Base-by-base conservation (phyloP, 208 protist genomes). In the Wallacemonas collosoma region DNA sequence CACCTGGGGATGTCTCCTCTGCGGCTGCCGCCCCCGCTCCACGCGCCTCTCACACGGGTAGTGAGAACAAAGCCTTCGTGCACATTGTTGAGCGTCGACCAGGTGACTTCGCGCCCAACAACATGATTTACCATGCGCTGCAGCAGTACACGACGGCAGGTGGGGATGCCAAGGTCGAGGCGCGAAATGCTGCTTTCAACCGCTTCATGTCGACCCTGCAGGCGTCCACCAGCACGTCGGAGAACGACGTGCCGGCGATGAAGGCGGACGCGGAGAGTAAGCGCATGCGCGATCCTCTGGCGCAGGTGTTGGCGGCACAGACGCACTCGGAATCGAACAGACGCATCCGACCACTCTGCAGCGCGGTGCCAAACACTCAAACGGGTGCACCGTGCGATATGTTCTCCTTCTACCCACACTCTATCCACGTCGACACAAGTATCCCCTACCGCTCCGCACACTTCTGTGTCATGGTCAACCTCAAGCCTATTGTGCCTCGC, bases 391-490 rank as follows among this genome's bases (percentile, higher is more conserved):
- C 39, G 41, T 36, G 48, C 8, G 72, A 62, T 58, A 58, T 14
- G 43, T 85, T 96, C 73, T 89, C 81, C 61, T 84, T 87, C 43
- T 82, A 79, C 68, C 91, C 91, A 2, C 77, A 83, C 75, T 39
- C 55, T 12, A 70, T 89, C n/a, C 38, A 68, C 6, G 81, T 84
- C 4, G 72, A 50, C 1, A 81, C 76, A 17, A 79, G 75, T 62
- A 82, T 96, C 26, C 82, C 87, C 11, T 93, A 84, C 61, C 77
- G 79, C 65, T 87, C 85, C 26, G 6, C 39, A 11, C 70, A 90
- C 79, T 94, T 94, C 70, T 83, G 80, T 48, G 88, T 96, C 11
- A 57, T 96, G 65, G 89, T 94, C 39, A 96, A 94, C 64, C 75
- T 93, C 54, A 93, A 87, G 76, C 91, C 91, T 8, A 89, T 96